A percentile compares a stretch with the other conserved stretches of the same genome.
Conservation (phyloP, 78 protist genomes). For the Dictyostelium brefeldianum region DNA sequence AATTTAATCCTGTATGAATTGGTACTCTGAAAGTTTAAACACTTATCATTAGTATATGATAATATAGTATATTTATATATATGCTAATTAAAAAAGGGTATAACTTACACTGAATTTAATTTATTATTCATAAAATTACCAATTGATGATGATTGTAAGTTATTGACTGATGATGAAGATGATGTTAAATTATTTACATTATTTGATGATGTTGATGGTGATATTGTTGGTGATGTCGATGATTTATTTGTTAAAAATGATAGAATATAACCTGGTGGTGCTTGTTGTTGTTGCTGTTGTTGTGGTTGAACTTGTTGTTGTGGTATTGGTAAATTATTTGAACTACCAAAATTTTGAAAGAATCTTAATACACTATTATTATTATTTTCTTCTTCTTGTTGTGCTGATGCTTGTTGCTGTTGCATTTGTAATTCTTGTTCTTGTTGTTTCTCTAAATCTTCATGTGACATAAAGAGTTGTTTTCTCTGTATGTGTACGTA, state of each 20-base stretch:
- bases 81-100: too few relatives aligned
- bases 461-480: constrained; percentile 29
- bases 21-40: neutral
- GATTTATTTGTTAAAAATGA: neutral
- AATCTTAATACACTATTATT: constrained; percentile 65
- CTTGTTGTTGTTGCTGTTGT: neutral
- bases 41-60: too few relatives aligned
- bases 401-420: neutral
- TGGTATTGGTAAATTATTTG: neutral
- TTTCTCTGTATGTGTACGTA: neutral
- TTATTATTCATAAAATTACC: constrained; percentile 9
- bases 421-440: constrained; percentile 5
- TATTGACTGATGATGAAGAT: neutral
- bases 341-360: constrained; percentile 39
- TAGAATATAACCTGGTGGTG: constrained; percentile 10
- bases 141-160: neutral
- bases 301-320: constrained; percentile 22
- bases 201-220: constrained; percentile 39
- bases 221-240: neutral
- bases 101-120: neutral
- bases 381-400: neutral
- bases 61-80: too few relatives aligned
- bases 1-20: constrained; percentile 30
- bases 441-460: constrained; percentile 18
- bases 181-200: constrained; percentile 9